phyloP scores from a whole-genome alignment of 208 protist genomes.

The Acanthamoeba quina region DNA sequence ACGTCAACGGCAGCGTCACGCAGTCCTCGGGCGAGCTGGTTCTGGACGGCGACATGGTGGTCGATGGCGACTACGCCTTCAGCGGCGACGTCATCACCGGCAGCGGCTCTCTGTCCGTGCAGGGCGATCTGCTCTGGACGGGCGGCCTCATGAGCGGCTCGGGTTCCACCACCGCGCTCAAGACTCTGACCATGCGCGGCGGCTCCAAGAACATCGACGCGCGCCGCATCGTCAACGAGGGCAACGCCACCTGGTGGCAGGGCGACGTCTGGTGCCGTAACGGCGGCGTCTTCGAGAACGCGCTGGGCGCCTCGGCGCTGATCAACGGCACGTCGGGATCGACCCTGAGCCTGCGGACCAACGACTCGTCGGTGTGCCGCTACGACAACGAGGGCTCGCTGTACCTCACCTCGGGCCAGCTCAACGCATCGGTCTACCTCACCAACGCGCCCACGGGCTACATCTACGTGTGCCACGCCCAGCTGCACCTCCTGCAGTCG shows the following conservation, averaged over 20 bases:
- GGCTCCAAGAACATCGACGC: slow-evolving; percentile 61
- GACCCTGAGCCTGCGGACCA: slow-evolving; percentile 22
- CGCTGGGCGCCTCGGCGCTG: neutral
- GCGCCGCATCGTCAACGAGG: slow-evolving; percentile 39
- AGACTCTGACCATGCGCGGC: neutral
- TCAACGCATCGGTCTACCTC: slow-evolving; percentile 49
- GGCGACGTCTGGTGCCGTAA: slow-evolving; percentile 43
- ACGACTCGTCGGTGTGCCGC: slow-evolving; percentile 41
- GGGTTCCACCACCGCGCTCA: slow-evolving; percentile 9
- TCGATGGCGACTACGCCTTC: neutral
- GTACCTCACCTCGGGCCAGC: slow-evolving; percentile 27
- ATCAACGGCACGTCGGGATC: neutral
- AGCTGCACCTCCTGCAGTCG: slow-evolving; percentile 28
- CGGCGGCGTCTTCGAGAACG: slow-evolving; percentile 35
- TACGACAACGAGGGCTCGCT: slow-evolving; percentile 52
- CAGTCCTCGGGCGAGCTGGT: slow-evolving; percentile 24
- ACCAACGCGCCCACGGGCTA: slow-evolving; percentile 48
- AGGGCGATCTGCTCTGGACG: slow-evolving; percentile 32
- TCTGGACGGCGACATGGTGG: neutral
- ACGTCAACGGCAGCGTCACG: slow-evolving; percentile 13
- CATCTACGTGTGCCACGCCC: slow-evolving; percentile 70
- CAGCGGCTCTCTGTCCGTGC: neutral
- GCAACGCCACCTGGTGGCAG: slow-evolving; percentile 34
- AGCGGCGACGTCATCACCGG: slow-evolving; percentile 28
- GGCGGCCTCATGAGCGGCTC: slow-evolving; percentile 53